These are phyloP conservation scores for Colletotrichum ledebouriae DNA, from an alignment of 2,329 filamentous ascomycete species.

Conservation along the genomic window DNA sequence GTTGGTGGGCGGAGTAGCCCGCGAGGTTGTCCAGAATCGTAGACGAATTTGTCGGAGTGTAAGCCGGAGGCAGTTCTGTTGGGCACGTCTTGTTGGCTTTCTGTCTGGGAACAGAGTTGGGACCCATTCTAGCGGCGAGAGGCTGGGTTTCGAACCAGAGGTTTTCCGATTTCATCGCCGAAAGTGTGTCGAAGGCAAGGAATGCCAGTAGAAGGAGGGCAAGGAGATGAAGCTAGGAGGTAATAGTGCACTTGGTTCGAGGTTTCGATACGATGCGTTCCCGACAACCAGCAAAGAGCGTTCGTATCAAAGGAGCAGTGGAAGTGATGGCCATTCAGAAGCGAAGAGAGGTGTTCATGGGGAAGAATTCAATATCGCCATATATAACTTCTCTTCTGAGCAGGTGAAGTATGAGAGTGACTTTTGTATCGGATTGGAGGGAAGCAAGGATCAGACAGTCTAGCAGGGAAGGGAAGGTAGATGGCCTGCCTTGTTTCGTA, in stretches of 20 bases:
- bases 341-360: too few relatives aligned
- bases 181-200: neutral
- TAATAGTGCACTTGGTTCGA: too few relatives aligned
- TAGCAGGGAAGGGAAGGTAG: too few relatives aligned
- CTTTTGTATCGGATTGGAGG: constrained; percentile 4
- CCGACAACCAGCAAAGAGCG: neutral
- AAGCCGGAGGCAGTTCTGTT: constrained; percentile 41
- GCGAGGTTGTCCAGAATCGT: constrained; percentile 78
- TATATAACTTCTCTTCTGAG: neutral
- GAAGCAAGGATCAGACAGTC: neutral
- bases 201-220: neutral
- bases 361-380: neutral
- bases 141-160: neutral
- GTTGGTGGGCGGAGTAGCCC: constrained; percentile 2
- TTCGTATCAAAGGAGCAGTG: neutral
- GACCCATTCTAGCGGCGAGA: neutral
- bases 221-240: neutral
- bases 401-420: neutral
- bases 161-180: constrained; percentile 4
- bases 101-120: neutral
- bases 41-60: constrained; percentile 50
- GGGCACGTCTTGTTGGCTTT: constrained; percentile 17
- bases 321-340: neutral
- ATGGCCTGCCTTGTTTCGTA: too few relatives aligned
- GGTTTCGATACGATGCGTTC: too few relatives aligned